A percentile compares a stretch with the other conserved stretches of the same genome.
Conservation (phyloP, 106 monocot genomes). For the Acanthochlamys bracteata region DNA sequence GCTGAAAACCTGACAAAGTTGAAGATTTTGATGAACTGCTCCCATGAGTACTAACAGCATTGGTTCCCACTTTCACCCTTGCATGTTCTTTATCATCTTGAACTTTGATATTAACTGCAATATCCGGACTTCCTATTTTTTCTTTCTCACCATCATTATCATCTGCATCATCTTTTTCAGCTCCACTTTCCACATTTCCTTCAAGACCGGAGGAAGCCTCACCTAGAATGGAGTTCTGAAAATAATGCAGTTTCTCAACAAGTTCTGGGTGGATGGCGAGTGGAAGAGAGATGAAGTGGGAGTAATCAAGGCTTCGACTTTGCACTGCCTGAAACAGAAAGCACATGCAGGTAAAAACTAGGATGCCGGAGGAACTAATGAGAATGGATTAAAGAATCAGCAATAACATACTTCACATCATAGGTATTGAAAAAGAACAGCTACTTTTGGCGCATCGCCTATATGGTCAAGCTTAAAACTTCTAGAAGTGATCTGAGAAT, state of each 20-base stretch:
- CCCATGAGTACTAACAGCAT: not conserved
- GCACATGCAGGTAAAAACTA: not conserved
- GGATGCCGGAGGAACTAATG: not conserved
- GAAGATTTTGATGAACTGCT: constrained; percentile 1
- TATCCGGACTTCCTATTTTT: constrained; percentile 9
- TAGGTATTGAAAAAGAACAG: too few species aligned
- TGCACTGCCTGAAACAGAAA: constrained; percentile 43
- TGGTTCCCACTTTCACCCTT: constrained; percentile 15
- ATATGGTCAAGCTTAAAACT: too few species aligned
- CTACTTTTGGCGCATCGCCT: too few species aligned
- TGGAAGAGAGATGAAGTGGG: constrained; percentile 94
- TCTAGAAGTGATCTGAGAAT: too few species aligned
- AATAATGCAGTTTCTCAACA: constrained; percentile 55
- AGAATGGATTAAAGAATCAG: not conserved
- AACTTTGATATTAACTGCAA: constrained; percentile 19
- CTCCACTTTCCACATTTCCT: constrained; percentile 8
- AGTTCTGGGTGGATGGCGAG: constrained; percentile 64
- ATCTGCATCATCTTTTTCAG: constrained; percentile 17
- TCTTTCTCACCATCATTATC: constrained; percentile 13
- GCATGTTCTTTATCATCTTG: constrained; percentile 23
- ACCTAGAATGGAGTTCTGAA: constrained; percentile 70
- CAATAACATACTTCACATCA: too few species aligned
- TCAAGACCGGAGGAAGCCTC: constrained; percentile 10
- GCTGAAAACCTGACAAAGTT: constrained; percentile 28
- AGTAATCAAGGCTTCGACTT: constrained; percentile 77